Percentiles rank a stretch among this genome's conserved stretches.
Conservation (phyloP, 2,329 filamentous ascomycete species). For the Botrytis sinoallii region DNA sequence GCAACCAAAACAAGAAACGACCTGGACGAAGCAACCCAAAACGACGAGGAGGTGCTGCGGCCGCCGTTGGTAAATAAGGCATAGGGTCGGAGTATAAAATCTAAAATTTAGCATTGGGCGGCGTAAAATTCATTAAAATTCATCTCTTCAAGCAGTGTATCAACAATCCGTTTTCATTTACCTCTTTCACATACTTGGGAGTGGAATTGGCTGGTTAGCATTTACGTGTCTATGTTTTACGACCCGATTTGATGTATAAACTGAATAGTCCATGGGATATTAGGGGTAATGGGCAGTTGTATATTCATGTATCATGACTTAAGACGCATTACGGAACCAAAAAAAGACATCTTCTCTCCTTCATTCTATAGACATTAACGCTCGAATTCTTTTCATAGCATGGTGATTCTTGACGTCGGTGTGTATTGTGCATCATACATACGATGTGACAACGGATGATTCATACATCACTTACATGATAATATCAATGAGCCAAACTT, state of each 20-base stretch:
- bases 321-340: conserved; percentile 9
- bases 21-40: conserved; percentile 55
- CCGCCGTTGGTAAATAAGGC: conserved; percentile 14
- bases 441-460: not conserved
- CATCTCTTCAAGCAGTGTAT: conserved; percentile 15
- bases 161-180: conserved; percentile 5
- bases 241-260: conserved; percentile 1
- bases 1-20: conserved; percentile 53
- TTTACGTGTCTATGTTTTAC: conserved; percentile 10
- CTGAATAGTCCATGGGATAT: not conserved
- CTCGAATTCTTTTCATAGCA: not conserved
- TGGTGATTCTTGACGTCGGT: not conserved
- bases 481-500: not conserved
- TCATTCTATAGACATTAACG: not conserved
- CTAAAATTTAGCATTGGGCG: conserved; percentile 16
- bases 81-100: conserved; percentile 11
- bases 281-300: not conserved
- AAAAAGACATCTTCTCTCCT: conserved; percentile 12
- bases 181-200: conserved; percentile 1
- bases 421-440: not conserved
- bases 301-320: conserved; percentile 3
- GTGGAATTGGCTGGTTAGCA: not conserved
- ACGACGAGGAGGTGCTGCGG: conserved; percentile 43
- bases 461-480: not conserved
- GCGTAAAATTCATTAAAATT: conserved; percentile 14